Evolutionary conservation across 2,329 filamentous ascomycete genomes (phyloP), one percentile per base, ranked within the genome.

Genomic region (Pseudogymnoascus sp.): DNA sequence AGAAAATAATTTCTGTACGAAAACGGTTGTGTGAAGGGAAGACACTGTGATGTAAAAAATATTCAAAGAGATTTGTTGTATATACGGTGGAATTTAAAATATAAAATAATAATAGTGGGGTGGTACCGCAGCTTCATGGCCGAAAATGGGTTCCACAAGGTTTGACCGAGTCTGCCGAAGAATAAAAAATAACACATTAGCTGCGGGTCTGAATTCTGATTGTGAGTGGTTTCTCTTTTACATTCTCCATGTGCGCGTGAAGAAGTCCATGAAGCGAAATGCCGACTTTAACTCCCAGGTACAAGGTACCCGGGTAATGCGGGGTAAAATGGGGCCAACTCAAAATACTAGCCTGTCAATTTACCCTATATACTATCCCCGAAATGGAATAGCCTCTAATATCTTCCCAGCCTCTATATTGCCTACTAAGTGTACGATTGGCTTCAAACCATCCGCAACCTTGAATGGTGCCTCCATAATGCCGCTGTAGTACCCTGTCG

Each of bases 401-500:
- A 33, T 50, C 11, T 18, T 4, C 25, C 43, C 47, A n/a, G 18
- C 25, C 25, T 54, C 25, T 25, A 25, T 25, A 25, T 25, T 25
- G 22, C 22, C 22, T 4, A 25, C 22, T 25, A 25, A 4, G 22
- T 25, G 22, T 25, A 25, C 22, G 22, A 25, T 25, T 25, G 22
- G 22, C 22, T 25, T 25, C 22, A 25, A 25, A 25, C 22, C 22
- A 25, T 25, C 22, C 22, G 22, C 22, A 25, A 25, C 22, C 22
- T 25, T 25, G 22, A 25, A 25, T 25, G 22, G 22, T 25, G 22
- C 22, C 22, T 25, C 22, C 22, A 25, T 25, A 37, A n/a, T 54
- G 78, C 0, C 16, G 18, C n/a, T 25, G 4, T 12, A 54, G n/a
- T 54, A 18, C 33, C 43, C 25, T 4, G 9, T 33, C 25, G 22